Percentiles rank a stretch among this genome's conserved stretches.
Evolutionary conservation across 164 flowering plant species (phyloP).

Genomic region (Saururus chinensis): DNA sequence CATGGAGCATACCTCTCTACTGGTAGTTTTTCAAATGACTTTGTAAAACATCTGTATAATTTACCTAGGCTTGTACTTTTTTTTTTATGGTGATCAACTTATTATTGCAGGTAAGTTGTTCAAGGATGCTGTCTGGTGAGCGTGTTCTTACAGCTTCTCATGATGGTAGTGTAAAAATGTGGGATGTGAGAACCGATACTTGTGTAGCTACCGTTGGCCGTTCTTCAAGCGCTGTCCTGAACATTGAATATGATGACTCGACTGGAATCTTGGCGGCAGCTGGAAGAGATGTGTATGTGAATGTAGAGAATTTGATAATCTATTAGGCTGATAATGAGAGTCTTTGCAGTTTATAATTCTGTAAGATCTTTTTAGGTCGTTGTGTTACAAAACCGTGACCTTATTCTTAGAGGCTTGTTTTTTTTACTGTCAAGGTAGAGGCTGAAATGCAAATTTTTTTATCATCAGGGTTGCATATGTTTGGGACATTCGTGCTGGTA

Average conservation of each 20-base stretch:
- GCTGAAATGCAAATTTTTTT: slow-evolving; percentile 9
- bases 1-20: too few relatives aligned
- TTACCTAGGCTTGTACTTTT: background rate
- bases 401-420: background rate
- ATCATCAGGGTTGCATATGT: slow-evolving; percentile 71
- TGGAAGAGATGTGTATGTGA: slow-evolving; percentile 86
- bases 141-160: slow-evolving; percentile 94
- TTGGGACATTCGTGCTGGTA: slow-evolving; percentile 98
- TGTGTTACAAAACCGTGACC: background rate
- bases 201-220: slow-evolving; percentile 99
- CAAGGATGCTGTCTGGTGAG: slow-evolving; percentile 89
- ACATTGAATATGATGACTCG: slow-evolving; percentile 95
- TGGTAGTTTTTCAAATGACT: background rate
- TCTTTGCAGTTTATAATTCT: background rate
- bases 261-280: slow-evolving; percentile 96
- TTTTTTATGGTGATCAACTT: background rate
- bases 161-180: slow-evolving; percentile 98
- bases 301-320: background rate
- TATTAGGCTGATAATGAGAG: slow-evolving; percentile 2
- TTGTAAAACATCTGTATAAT: background rate
- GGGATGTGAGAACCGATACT: slow-evolving; percentile 97
- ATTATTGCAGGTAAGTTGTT: slow-evolving; percentile 59
- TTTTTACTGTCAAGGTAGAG: background rate
- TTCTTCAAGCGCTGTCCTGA: slow-evolving; percentile 84
- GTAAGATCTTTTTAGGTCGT: too few relatives aligned